These are phyloP conservation scores for Lepraria neglecta DNA, from an alignment of 495 filamentous ascomycete genomes.

Conservation along the genomic window DNA sequence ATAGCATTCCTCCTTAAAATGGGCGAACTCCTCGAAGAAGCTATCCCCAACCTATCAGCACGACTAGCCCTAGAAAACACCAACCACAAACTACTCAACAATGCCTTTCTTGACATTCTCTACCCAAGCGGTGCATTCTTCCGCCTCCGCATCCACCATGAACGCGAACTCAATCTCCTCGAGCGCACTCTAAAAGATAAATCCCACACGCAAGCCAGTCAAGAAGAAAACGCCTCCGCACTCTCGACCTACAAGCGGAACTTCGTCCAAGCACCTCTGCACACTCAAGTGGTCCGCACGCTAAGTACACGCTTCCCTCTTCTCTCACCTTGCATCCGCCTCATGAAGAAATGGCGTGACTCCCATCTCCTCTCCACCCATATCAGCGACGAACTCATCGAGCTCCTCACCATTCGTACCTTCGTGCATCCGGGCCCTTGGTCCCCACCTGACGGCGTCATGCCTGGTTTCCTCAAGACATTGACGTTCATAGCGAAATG, in stretches of 20 bases:
- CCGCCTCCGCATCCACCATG: constrained; percentile 57
- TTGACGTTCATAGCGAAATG: constrained; percentile 71
- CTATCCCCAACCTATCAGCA: constrained; percentile 45
- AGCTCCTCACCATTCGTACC: constrained; percentile 64
- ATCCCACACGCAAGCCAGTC: constrained; percentile 48
- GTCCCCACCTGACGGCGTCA: constrained; percentile 67
- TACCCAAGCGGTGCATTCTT: constrained; percentile 60
- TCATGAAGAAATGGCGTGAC: constrained; percentile 85
- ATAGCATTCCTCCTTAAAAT: constrained; percentile 85
- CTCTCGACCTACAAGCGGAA: constrained; percentile 63
- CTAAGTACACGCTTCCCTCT: constrained; percentile 75
- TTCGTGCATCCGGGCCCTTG: constrained; percentile 85
- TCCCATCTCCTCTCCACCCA: constrained; percentile 72
- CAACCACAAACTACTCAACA: constrained; percentile 58
- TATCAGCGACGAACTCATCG: constrained; percentile 71
- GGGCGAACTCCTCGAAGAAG: constrained; percentile 56
- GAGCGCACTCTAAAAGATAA: constrained; percentile 73
- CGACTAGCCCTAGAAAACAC: constrained; percentile 77
- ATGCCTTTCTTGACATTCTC: constrained; percentile 73
- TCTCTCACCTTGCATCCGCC: constrained; percentile 77
- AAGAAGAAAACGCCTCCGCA: constrained; percentile 59
- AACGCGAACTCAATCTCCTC: constrained; percentile 76
- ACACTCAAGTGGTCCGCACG: constrained; percentile 71
- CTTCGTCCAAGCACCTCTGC: constrained; percentile 66
- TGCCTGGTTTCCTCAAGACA: constrained; percentile 74